Evolutionary conservation across 768 basidiomycete genomes (phyloP), one percentile per base, ranked within the genome.

Genomic region (Tremella yokohamensis): DNA sequence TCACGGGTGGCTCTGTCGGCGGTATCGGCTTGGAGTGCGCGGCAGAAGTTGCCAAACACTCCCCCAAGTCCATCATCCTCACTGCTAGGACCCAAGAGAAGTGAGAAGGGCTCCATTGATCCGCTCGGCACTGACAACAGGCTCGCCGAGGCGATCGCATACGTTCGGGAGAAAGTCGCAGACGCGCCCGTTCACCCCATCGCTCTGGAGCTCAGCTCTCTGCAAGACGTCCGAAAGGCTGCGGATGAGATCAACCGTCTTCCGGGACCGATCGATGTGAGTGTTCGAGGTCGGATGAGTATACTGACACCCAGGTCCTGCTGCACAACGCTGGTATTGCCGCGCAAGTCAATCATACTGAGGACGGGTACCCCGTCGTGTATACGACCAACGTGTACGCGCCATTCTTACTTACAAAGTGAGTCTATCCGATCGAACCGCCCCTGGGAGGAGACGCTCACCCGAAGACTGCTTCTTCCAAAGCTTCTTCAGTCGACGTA

Each of bases 371-470:
- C 1, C 24, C 34, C 18, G 4, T 44, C 1, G 19, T 24, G n/a
- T 34, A 52, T n/a, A 49, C 54, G 18, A 57, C 54, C 12, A 61
- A 61, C 26, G 54, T 56, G 29, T 19, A 49, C n/a, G 60, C 54
- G 3, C 60, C 60, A 16, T 61, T 61, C 55, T 54, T 61, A 3
- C 40, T 61, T 16, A 61, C 60, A 39, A 61, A 57, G 60, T 61
- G 22, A 19, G 60, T 47, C 19, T 11, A 29, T 48, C 16, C 16
- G 40, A 19, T 4, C 29, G n/a, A n/a, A 52, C 22, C 50, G 11
- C 11, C 29, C 4, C 11, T 11, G 6, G 11, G 11, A 11, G 4
- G 11, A 34, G 29, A 34, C 29, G 11, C 11, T 24, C 11, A 13
- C 2, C 11, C 45, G 13, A 16, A 61, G 60, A 20, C 50, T 61